phyloP scores from a whole-genome alignment of 495 filamentous ascomycete species.

The Talaromyces ruber region DNA sequence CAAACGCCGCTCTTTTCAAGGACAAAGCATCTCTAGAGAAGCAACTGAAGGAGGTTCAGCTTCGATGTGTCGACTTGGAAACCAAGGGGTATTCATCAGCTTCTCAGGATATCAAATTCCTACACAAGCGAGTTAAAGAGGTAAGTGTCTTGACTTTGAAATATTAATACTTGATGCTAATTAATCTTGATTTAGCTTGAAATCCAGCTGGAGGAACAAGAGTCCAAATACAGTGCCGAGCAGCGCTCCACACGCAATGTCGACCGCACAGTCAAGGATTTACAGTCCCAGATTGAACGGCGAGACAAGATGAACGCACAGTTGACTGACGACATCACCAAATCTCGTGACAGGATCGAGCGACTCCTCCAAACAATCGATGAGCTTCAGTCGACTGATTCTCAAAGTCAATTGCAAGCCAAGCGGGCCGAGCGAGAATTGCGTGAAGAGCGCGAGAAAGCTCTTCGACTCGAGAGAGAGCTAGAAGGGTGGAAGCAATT shows the following conservation, averaged over 20 bases:
- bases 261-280: constrained; percentile 88
- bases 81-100: constrained; percentile 93
- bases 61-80: constrained; percentile 84
- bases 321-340: constrained; percentile 70
- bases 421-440: constrained; percentile 85
- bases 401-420: constrained; percentile 65
- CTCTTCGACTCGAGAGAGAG: constrained; percentile 75
- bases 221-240: constrained; percentile 65
- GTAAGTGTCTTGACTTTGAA: constrained; percentile 39
- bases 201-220: constrained; percentile 78
- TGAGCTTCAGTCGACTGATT: constrained; percentile 82
- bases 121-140: constrained; percentile 93
- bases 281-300: constrained; percentile 86
- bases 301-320: constrained; percentile 76
- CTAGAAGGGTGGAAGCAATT: constrained; percentile 77
- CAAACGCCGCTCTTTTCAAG: constrained; percentile 75
- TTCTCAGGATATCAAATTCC: constrained; percentile 90
- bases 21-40: constrained; percentile 91
- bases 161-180: constrained; percentile 10
- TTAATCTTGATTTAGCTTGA: constrained; percentile 64
- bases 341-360: constrained; percentile 81
- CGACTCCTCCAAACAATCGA: constrained; percentile 85
- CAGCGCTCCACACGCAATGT: constrained; percentile 85
- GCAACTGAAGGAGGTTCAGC: constrained; percentile 80
- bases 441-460: constrained; percentile 80